Conservation (phyloP, 768 basidiomycete genomes). For the Phlebiopsis flavidoalba region DNA sequence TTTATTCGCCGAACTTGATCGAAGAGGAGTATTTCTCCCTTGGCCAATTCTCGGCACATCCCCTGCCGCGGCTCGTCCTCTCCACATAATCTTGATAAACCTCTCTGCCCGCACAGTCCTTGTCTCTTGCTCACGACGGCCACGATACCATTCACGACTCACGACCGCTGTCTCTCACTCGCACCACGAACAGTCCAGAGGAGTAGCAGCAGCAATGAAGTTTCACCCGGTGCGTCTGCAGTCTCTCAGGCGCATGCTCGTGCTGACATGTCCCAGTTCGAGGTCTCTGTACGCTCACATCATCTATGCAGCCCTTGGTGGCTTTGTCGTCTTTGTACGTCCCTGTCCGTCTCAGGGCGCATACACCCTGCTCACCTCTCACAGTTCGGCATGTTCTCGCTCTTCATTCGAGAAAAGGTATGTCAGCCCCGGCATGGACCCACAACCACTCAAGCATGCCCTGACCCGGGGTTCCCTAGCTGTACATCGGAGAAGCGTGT, state of each 20-base stretch:
- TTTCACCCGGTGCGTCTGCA: slow-evolving; percentile 11
- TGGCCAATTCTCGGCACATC: slow-evolving; percentile 8
- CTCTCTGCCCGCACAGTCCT: not conserved
- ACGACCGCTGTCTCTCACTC: slow-evolving; percentile 4
- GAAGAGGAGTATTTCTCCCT: not conserved
- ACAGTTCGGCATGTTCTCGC: slow-evolving; percentile 93
- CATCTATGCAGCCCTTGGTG: slow-evolving; percentile 73
- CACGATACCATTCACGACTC: not conserved
- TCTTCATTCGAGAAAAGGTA: slow-evolving; percentile 85
- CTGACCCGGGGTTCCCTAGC: slow-evolving; percentile 29
- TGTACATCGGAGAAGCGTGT: slow-evolving; percentile 95
- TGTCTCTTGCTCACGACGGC: slow-evolving; percentile 2
- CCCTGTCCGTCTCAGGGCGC: not conserved
- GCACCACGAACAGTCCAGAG: not conserved
- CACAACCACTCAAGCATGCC: not conserved
- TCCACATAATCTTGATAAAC: slow-evolving; percentile 8
- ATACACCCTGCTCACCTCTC: not conserved
- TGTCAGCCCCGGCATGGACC: slow-evolving; percentile 11
- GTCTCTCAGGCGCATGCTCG: not conserved
- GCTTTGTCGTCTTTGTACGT: slow-evolving; percentile 73
- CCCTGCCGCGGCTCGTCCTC: slow-evolving; percentile 2
- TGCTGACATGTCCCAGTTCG: slow-evolving; percentile 32
- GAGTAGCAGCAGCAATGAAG: slow-evolving; percentile 4
- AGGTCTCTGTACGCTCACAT: slow-evolving; percentile 69
- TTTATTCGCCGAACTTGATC: slow-evolving; percentile 7